Conservation (phyloP, 164 flowering plant species). For the Umbilicus rupestris region DNA sequence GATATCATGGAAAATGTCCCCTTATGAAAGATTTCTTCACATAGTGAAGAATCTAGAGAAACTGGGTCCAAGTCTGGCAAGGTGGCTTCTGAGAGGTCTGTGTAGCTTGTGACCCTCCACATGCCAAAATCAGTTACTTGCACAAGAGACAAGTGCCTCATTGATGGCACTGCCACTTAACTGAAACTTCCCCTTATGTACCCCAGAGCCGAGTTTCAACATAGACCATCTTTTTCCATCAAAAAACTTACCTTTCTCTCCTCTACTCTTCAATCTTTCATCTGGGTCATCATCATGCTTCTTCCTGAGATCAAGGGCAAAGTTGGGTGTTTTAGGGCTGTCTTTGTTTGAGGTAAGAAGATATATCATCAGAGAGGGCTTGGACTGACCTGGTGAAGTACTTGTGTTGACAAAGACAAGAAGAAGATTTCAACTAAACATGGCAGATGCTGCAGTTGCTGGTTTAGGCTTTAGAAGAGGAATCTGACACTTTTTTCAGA, state of each 20-base stretch:
- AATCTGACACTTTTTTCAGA: constrained; percentile 2
- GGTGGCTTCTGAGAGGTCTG: not conserved
- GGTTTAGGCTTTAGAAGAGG: constrained; percentile 1
- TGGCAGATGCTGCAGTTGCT: constrained; percentile 1
- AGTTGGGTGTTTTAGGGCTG: too few species aligned
- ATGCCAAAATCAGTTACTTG: not conserved
- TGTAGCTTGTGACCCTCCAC: not conserved
- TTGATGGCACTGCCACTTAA: not conserved
- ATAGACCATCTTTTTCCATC: not conserved
- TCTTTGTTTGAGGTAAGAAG: too few species aligned
- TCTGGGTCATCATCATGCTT: not conserved
- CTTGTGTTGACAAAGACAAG: constrained; percentile 1
- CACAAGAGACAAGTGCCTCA: not conserved
- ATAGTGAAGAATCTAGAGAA: too few species aligned
- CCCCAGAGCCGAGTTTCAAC: not conserved
- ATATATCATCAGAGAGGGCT: too few species aligned
- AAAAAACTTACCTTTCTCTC: not conserved
- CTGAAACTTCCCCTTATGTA: not conserved
- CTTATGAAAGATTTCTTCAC: too few species aligned
- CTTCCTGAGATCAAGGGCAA: too few species aligned
- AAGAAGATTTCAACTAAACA: constrained; percentile 3
- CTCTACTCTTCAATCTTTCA: not conserved
- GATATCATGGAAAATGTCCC: too few species aligned
- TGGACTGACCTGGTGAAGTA: not conserved
- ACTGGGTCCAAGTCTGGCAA: too few species aligned